Percentiles rank a stretch among this genome's conserved stretches.
Conservation (phyloP, 768 basidiomycete species). For the Russula virescens region DNA sequence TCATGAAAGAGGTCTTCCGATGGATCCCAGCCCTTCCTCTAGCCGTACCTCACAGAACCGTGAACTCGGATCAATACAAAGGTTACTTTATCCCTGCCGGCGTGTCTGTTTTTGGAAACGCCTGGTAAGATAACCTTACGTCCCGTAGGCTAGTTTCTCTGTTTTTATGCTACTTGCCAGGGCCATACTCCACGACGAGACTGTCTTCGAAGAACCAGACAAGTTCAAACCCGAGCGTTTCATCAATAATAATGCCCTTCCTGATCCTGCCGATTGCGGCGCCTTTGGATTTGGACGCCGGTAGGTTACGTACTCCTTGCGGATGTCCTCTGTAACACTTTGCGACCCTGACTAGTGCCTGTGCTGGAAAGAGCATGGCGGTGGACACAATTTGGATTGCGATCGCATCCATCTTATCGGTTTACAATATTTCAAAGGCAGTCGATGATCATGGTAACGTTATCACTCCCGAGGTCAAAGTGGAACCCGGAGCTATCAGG, state of each 20-base stretch:
- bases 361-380: constrained; percentile 22
- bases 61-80: constrained; percentile 27
- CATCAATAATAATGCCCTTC: constrained; percentile 1
- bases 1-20: constrained; percentile 25
- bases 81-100: constrained; percentile 30
- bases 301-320: constrained; percentile 3
- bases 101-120: constrained; percentile 24
- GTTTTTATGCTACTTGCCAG: constrained; percentile 1
- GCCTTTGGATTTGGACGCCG: constrained; percentile 25
- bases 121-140: constrained; percentile 13
- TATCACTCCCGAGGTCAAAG: constrained; percentile 20
- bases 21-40: constrained; percentile 26
- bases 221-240: constrained; percentile 25
- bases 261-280: constrained; percentile 19
- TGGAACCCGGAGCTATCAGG: constrained; percentile 10
- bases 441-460: constrained; percentile 13
- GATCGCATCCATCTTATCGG: constrained; percentile 19
- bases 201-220: constrained; percentile 21
- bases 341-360: background rate
- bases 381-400: constrained; percentile 24
- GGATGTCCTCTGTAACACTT: background rate
- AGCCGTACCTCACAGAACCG: constrained; percentile 23
- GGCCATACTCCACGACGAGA: constrained; percentile 24
- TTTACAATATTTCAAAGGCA: constrained; percentile 19
- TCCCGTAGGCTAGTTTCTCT: background rate